These are phyloP conservation scores for Pelargonium hybrid DNA, from an alignment of 441 rosid species.

Conservation along the genomic window DNA sequence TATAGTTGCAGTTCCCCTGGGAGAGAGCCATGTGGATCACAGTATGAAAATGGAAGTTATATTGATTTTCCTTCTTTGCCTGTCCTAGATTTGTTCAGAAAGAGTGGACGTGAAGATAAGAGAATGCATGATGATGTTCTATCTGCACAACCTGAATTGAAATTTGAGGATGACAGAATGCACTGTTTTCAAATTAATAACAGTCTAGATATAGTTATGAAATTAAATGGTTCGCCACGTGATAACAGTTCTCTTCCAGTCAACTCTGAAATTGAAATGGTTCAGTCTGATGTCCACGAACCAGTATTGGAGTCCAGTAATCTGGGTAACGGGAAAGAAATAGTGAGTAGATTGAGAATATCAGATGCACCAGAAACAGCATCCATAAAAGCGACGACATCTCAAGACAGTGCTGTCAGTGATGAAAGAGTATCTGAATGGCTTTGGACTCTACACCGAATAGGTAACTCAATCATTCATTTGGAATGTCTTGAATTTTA, in stretches of 20 bases:
- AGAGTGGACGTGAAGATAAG: conserved; percentile 31
- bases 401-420: conserved; percentile 32
- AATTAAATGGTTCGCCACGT: conserved; percentile 38
- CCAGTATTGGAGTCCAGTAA: conserved; percentile 29
- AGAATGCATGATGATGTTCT: conserved; percentile 23
- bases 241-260: conserved; percentile 18
- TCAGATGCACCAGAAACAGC: conserved; percentile 51
- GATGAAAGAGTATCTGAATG: conserved; percentile 73
- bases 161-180: conserved; percentile 37
- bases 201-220: conserved; percentile 66
- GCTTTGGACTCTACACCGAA: conserved; percentile 89
- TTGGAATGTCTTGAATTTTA: conserved; percentile 10
- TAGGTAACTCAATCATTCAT: conserved; percentile 38
- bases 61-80: conserved; percentile 63
- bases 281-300: conserved; percentile 31
- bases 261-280: conserved; percentile 54
- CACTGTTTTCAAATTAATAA: conserved; percentile 63
- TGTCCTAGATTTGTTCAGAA: conserved; percentile 59
- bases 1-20: conserved; percentile 30
- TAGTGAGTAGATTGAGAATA: conserved; percentile 46
- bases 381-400: conserved; percentile 31
- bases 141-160: conserved; percentile 26
- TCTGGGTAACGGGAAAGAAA: conserved; percentile 28
- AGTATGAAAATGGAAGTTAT: conserved; percentile 32
- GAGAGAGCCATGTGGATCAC: conserved; percentile 30